These are phyloP conservation scores for Blastobotrys terrestris DNA, from an alignment of 805 yeast genomes.

Conservation along the genomic window DNA sequence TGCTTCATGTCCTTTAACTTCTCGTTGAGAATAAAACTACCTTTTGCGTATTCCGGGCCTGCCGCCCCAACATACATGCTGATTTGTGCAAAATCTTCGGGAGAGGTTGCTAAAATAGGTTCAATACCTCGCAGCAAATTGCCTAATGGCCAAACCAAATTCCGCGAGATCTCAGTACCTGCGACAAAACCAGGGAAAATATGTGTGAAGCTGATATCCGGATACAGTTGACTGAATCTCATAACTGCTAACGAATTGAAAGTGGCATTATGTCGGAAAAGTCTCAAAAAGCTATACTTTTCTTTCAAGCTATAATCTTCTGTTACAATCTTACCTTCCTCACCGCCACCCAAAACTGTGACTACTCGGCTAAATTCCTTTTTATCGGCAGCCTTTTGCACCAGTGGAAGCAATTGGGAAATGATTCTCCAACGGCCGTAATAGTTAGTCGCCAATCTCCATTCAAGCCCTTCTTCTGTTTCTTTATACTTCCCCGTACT, in stretches of 20 bases:
- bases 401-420: slow-evolving; percentile 19
- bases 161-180: slow-evolving; percentile 16
- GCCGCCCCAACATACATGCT: too few species aligned
- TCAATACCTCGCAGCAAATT: slow-evolving; percentile 2
- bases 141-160: slow-evolving; percentile 20
- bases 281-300: slow-evolving; percentile 14
- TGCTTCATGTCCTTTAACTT: slow-evolving; percentile 8
- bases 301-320: slow-evolving; percentile 24
- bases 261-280: slow-evolving; percentile 13
- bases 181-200: slow-evolving; percentile 24
- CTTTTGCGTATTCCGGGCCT: too few species aligned
- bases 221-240: slow-evolving; percentile 19
- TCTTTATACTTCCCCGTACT: slow-evolving; percentile 30
- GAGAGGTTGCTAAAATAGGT: slow-evolving; percentile 12
- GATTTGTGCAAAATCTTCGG: too few species aligned
- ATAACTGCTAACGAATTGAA: slow-evolving; percentile 19
- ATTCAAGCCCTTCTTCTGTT: slow-evolving; percentile 25
- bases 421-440: slow-evolving; percentile 24
- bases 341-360: slow-evolving; percentile 16
- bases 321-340: slow-evolving; percentile 15
- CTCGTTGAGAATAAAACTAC: too few species aligned
- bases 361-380: background rate
- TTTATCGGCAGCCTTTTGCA: slow-evolving; percentile 13
- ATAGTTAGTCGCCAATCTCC: slow-evolving; percentile 22
- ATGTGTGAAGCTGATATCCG: slow-evolving; percentile 22